These are phyloP conservation scores for Bertia moriformis DNA, from an alignment of 2,329 filamentous ascomycete species.

Conservation along the genomic window DNA sequence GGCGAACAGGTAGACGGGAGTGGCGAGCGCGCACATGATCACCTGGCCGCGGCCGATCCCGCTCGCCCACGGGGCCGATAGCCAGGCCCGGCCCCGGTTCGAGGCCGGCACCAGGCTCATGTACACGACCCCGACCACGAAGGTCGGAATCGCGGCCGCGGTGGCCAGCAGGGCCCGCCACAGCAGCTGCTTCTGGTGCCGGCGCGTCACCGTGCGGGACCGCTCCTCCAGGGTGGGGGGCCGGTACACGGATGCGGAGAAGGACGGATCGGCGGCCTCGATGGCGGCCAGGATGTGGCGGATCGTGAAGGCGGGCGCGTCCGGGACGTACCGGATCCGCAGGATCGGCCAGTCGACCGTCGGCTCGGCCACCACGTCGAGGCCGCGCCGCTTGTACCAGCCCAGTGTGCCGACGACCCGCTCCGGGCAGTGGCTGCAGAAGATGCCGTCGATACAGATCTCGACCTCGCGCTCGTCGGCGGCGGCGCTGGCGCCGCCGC, in stretches of 20 bases:
- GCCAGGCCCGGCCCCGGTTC: constrained; percentile 51
- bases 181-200: constrained; percentile 55
- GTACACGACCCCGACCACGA: constrained; percentile 77
- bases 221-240: constrained; percentile 73
- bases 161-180: constrained; percentile 60
- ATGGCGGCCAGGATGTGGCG: constrained; percentile 60
- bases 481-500: too few species aligned
- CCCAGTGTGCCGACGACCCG: constrained; percentile 36
- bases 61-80: constrained; percentile 46
- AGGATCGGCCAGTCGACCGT: constrained; percentile 52
- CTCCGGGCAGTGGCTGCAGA: constrained; percentile 57
- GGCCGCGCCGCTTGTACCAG: constrained; percentile 30
- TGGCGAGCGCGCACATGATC: constrained; percentile 66
- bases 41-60: background rate
- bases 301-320: constrained; percentile 57
- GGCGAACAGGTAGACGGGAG: constrained; percentile 73
- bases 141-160: constrained; percentile 63
- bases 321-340: constrained; percentile 55
- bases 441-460: constrained; percentile 57
- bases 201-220: constrained; percentile 55
- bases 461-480: constrained; percentile 25
- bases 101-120: constrained; percentile 63
- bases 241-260: constrained; percentile 60
- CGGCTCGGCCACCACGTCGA: constrained; percentile 38
- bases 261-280: constrained; percentile 45